These are phyloP conservation scores for Triangularia setosa DNA, from an alignment of 2,329 filamentous ascomycete genomes.

Conservation along the genomic window DNA sequence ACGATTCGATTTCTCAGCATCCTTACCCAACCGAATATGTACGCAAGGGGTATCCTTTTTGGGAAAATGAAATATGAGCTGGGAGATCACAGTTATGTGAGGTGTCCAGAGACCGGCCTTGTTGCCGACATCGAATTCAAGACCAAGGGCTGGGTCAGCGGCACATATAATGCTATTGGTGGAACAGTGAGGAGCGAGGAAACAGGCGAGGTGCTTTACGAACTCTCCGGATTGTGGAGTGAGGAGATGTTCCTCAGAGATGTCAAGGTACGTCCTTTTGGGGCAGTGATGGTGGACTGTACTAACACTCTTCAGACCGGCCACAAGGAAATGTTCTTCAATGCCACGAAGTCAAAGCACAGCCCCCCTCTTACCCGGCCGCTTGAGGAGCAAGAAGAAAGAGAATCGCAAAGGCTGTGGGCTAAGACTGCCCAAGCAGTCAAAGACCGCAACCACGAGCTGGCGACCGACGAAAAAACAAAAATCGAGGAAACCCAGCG, in stretches of 20 bases:
- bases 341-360: constrained; percentile 74
- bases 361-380: constrained; percentile 71
- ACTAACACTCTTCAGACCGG: constrained; percentile 60
- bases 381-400: constrained; percentile 78
- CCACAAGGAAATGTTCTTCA: constrained; percentile 84
- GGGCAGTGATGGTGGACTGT: too few relatives aligned
- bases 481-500: constrained; percentile 90
- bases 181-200: constrained; percentile 85
- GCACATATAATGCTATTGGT: constrained; percentile 93
- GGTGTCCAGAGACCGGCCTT: constrained; percentile 82
- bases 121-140: constrained; percentile 96
- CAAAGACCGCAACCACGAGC: constrained; percentile 77
- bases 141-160: constrained; percentile 94
- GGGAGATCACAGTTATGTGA: constrained; percentile 89
- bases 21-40: constrained; percentile 98
- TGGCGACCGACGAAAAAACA: constrained; percentile 94
- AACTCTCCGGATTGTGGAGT: constrained; percentile 89
- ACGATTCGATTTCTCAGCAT: constrained; percentile 53
- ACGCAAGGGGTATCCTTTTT: constrained; percentile 91
- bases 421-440: constrained; percentile 75
- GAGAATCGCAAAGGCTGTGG: constrained; percentile 90
- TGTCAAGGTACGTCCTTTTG: constrained; percentile 54
- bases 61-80: constrained; percentile 99
- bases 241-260: constrained; percentile 93
- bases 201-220: constrained; percentile 82